A percentile compares a stretch with the other conserved stretches of the same genome.
Conservation (phyloP, 2,329 filamentous ascomycete species). For the Thermochaetoides dissita region DNA sequence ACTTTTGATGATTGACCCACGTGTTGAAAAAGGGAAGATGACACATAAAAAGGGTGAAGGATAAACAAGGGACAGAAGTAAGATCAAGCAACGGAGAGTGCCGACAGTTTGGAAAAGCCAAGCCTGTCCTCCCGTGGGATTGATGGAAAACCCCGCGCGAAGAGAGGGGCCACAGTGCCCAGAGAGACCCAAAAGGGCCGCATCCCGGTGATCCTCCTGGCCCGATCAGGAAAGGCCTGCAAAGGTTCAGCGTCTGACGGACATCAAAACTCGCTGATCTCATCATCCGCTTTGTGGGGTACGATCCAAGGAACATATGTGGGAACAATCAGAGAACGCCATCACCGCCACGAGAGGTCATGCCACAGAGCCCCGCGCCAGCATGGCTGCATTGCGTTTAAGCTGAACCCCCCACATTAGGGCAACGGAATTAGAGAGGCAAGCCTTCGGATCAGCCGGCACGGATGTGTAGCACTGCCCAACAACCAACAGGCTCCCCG, state of each 20-base stretch:
- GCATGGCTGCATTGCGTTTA: too few species aligned
- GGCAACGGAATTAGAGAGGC: too few species aligned
- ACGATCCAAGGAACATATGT: not conserved
- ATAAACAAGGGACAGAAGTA: not conserved
- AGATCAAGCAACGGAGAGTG: not conserved
- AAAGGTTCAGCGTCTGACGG: not conserved
- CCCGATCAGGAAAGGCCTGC: slow-evolving; percentile 8
- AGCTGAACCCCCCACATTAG: too few species aligned
- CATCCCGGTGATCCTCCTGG: slow-evolving; percentile 3
- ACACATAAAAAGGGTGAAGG: not conserved
- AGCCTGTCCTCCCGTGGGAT: too few species aligned
- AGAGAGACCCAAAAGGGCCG: not conserved
- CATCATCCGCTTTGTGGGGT: slow-evolving; percentile 5
- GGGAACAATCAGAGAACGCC: too few species aligned
- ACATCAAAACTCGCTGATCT: not conserved
- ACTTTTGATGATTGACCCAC: slow-evolving; percentile 4
- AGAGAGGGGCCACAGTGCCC: slow-evolving; percentile 1
- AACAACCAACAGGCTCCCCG: slow-evolving; percentile 5
- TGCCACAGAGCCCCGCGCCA: too few species aligned
- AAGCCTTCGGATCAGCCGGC: too few species aligned
- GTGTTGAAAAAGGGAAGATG: slow-evolving; percentile 1
- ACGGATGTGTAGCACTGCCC: not conserved
- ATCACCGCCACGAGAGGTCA: too few species aligned
- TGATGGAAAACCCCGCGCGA: slow-evolving; percentile 3
- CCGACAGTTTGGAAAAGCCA: too few species aligned